Percentiles rank a stretch among this genome's conserved stretches.
phyloP scores from a whole-genome alignment of 1,139 yeast species.

The Ashbya aceris region DNA sequence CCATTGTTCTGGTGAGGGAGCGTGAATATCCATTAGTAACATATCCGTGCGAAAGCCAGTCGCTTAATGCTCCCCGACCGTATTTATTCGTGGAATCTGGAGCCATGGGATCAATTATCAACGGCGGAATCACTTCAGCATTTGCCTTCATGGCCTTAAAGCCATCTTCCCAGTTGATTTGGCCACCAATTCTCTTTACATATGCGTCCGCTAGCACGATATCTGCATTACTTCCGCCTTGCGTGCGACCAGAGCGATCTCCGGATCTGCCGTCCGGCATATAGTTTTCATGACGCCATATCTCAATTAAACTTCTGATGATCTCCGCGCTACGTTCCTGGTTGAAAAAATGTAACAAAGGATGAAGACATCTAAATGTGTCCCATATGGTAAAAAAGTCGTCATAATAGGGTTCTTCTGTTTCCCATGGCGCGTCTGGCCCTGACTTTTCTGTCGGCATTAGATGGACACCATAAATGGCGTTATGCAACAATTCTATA shows the following conservation, averaged over 20 bases:
- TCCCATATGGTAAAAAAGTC: slow-evolving; percentile 39
- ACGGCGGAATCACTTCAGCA: slow-evolving; percentile 33
- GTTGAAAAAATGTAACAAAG: slow-evolving; percentile 30
- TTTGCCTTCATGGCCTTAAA: slow-evolving; percentile 33
- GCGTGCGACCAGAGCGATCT: slow-evolving; percentile 35
- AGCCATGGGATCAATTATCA: slow-evolving; percentile 26
- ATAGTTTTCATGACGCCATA: slow-evolving; percentile 32
- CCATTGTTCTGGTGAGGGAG: slow-evolving; percentile 34
- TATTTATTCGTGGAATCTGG: slow-evolving; percentile 29
- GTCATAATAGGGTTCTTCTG: slow-evolving; percentile 31
- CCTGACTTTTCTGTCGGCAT: slow-evolving; percentile 35
- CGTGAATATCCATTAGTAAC: slow-evolving; percentile 31
- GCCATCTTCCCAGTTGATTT: slow-evolving; percentile 31
- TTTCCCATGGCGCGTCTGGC: slow-evolving; percentile 29
- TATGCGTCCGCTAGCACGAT: slow-evolving; percentile 36
- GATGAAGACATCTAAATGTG: slow-evolving; percentile 33
- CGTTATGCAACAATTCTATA: slow-evolving; percentile 27
- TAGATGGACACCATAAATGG: slow-evolving; percentile 33
- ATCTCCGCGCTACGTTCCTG: slow-evolving; percentile 31
- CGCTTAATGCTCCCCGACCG: slow-evolving; percentile 33
- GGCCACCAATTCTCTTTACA: slow-evolving; percentile 25
- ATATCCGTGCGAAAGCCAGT: slow-evolving; percentile 31
- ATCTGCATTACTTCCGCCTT: slow-evolving; percentile 37
- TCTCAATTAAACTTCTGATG: slow-evolving; percentile 29
- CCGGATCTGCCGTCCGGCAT: slow-evolving; percentile 37